These are phyloP conservation scores for Lodderomyces parapsilosis DNA, from an alignment of 1,139 yeast species.

Conservation along the genomic window DNA sequence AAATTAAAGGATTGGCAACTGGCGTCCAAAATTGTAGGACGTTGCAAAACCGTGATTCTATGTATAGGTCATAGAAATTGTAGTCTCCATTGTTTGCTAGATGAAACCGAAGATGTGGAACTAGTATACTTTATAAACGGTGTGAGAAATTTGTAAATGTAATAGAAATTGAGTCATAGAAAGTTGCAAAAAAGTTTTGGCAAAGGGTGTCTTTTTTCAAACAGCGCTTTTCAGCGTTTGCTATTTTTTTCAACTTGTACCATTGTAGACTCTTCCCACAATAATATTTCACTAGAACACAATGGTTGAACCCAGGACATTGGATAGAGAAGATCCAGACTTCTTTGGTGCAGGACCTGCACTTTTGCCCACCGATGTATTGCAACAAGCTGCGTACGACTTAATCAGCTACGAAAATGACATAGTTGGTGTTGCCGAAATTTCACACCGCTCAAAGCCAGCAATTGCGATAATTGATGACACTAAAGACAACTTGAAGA, in stretches of 20 bases:
- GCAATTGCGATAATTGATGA: constrained; percentile 76
- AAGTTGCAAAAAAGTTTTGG: background rate
- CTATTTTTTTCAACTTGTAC: background rate
- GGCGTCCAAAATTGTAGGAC: constrained; percentile 53
- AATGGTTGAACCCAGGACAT: constrained; percentile 15
- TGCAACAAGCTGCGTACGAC: constrained; percentile 85
- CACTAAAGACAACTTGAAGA: constrained; percentile 63
- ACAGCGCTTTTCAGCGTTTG: no score
- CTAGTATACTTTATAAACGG: constrained; percentile 53
- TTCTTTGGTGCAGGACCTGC: constrained; percentile 99
- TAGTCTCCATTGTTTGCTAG: constrained; percentile 56
- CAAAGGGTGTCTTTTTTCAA: no score
- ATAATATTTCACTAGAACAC: background rate
- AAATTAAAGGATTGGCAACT: constrained; percentile 56
- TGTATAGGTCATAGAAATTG: constrained; percentile 50
- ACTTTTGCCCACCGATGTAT: constrained; percentile 74
- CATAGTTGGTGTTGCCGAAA: constrained; percentile 90
- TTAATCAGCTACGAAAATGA: constrained; percentile 63
- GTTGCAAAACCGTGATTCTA: constrained; percentile 52
- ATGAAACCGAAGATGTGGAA: constrained; percentile 55
- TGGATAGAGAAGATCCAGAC: constrained; percentile 70
- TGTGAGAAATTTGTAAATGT: constrained; percentile 16
- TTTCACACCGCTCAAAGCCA: constrained; percentile 87
- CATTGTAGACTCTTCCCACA: background rate
- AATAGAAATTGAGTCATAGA: background rate